phyloP scores from a whole-genome alignment of 2,329 filamentous ascomycete species.

The Fusarium protoensiforme region DNA sequence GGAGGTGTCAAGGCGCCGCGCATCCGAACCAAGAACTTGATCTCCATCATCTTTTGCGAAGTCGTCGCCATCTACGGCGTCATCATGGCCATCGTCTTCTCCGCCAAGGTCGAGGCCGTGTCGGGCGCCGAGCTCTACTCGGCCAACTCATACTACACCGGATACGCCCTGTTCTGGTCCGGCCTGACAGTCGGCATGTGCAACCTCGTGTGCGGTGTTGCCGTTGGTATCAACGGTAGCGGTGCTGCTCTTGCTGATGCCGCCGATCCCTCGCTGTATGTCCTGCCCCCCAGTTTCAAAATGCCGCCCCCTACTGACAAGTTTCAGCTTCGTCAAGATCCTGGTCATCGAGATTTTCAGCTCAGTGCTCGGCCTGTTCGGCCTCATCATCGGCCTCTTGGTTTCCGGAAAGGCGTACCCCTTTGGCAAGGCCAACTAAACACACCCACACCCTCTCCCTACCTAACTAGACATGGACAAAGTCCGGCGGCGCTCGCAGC shows the following conservation, averaged over 20 bases:
- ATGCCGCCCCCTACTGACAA: constrained; percentile 35
- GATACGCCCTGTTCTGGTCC: constrained; percentile 95
- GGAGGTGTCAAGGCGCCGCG: constrained; percentile 96
- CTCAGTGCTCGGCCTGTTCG: constrained; percentile 95
- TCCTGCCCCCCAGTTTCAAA: constrained; percentile 36
- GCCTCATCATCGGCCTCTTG: constrained; percentile 92
- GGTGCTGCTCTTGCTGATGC: constrained; percentile 97
- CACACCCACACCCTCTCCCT: not conserved
- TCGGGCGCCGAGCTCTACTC: constrained; percentile 74
- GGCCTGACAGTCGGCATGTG: constrained; percentile 94
- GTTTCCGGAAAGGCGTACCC: constrained; percentile 85
- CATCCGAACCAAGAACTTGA: constrained; percentile 99
- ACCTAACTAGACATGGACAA: constrained; percentile 26
- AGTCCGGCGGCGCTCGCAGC: constrained; percentile 19
- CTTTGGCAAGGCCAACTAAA: constrained; percentile 62
- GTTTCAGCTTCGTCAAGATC: constrained; percentile 91
- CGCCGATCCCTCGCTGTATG: constrained; percentile 88
- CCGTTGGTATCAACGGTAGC: constrained; percentile 97
- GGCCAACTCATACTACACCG: constrained; percentile 88
- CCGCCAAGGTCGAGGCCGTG: constrained; percentile 81
- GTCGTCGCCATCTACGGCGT: constrained; percentile 99
- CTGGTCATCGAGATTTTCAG: constrained; percentile 99
- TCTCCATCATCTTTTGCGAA: constrained; percentile 99
- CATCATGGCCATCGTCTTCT: constrained; percentile 99
- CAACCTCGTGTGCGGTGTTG: constrained; percentile 95